These are phyloP conservation scores for Tuber borchii DNA, from an alignment of 495 filamentous ascomycete genomes.

Conservation along the genomic window DNA sequence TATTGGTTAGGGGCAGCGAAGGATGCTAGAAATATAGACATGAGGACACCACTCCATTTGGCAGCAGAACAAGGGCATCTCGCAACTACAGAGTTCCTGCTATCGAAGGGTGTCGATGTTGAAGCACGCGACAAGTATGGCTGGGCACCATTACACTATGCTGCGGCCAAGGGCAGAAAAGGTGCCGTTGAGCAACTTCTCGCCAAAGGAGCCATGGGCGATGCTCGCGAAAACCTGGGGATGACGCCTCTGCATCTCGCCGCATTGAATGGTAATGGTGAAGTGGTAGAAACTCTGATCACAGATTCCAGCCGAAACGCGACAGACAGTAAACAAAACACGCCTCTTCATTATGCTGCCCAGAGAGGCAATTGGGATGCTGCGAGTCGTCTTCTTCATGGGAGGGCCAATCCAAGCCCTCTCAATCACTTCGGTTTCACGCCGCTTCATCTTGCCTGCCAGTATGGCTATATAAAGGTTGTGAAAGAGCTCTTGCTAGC, in stretches of 20 bases:
- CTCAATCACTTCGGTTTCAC: not conserved
- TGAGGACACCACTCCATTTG: slow-evolving; percentile 18
- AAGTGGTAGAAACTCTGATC: not conserved
- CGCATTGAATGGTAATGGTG: not conserved
- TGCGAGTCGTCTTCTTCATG: slow-evolving; percentile 8
- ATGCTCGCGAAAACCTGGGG: not conserved
- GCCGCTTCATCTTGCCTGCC: not conserved
- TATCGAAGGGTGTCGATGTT: slow-evolving; percentile 7
- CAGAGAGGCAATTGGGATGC: slow-evolving; percentile 9
- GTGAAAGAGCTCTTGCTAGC: not conserved
- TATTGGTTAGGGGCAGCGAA: not conserved
- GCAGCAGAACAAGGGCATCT: slow-evolving; percentile 11
- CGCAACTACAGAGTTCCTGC: not conserved
- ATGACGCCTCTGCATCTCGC: slow-evolving; percentile 16
- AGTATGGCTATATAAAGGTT: not conserved
- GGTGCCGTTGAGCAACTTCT: not conserved
- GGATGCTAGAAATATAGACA: slow-evolving; percentile 7
- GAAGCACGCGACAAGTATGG: slow-evolving; percentile 5
- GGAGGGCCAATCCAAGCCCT: slow-evolving; percentile 8
- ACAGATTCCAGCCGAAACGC: not conserved
- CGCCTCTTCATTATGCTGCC: slow-evolving; percentile 24
- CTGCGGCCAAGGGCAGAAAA: slow-evolving; percentile 2
- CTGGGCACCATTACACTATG: slow-evolving; percentile 12
- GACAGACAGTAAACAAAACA: too few species aligned
- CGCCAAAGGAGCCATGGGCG: not conserved